Evolutionary conservation across 1,284 basidiomycete species (phyloP), one percentile per base, ranked within the genome.

Genomic region (Quambalaria eucalypti): DNA sequence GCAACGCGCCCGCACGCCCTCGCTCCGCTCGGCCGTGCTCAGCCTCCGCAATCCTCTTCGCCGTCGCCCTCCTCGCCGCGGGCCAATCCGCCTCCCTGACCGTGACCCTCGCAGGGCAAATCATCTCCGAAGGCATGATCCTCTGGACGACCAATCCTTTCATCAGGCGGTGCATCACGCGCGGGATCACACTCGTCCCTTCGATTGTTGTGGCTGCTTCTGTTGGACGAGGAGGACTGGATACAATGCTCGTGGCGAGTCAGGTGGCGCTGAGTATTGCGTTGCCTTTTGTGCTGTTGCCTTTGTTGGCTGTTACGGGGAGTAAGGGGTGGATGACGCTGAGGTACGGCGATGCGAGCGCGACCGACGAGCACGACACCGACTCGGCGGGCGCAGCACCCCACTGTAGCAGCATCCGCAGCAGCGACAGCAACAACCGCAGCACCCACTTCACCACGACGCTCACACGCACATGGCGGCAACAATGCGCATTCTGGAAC

Each of bases 21-120:
- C 3, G 4, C 10, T 4, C 36, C 10, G 16, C 21, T n/a, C 10
- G 36, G 25, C 6, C 42, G 14, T 7, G 5, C 4, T 56, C 52
- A 4, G 57, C 52, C 7, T 62, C 66, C 1, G 69, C 69, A 0
- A 61, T 73, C 25, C 56, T 74, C 3, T 74, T 74, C 50, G 70
- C 62, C 28, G 61, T 74, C 23, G 72, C 68, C 9, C 56, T 74
- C 47, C 61, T 74, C 0, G 85, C 86, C 36, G 82, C 90, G 0
- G 92, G 92, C 2, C 90, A 97, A 79, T 90, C 88, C 62, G 88
- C 93, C 0, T 89, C 87, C 8, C 84, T 97, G 59, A 88, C 95
- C 1, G 91, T 89, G 6, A 97, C 91, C 0, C 81, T 97, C 10
- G 87, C 90, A 0, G 93, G 92, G 0, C 81, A 97, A 77, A 85